Evolutionary conservation across 2,329 filamentous ascomycete species (phyloP).

Genomic region (Colletotrichum liriopes): DNA sequence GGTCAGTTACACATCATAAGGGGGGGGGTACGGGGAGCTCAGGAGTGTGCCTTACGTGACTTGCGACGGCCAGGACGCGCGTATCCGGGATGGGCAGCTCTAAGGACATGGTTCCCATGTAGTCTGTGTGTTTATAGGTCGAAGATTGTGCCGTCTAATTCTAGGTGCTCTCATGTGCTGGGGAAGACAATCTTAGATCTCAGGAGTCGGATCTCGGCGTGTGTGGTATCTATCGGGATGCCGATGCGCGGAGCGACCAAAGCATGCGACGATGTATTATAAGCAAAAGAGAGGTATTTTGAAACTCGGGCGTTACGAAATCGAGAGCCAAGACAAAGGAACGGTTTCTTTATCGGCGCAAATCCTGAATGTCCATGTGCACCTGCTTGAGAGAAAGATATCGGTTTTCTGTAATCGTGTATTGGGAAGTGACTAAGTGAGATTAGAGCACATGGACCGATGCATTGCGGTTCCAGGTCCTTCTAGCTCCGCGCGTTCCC

Average conservation of each 20-base stretch:
- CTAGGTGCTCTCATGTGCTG: conserved; percentile 1
- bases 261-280: neutral
- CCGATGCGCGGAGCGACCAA: conserved; percentile 25
- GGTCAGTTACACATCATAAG: conserved; percentile 27
- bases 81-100: conserved; percentile 69
- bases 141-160: neutral
- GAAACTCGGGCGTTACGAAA: neutral
- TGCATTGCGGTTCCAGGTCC: conserved; percentile 36
- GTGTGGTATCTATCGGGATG: conserved; percentile 7
- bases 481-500: conserved; percentile 34
- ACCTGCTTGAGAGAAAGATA: neutral
- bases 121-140: neutral
- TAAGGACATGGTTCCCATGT: conserved; percentile 51
- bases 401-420: neutral
- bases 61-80: conserved; percentile 88
- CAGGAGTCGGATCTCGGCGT: conserved; percentile 27
- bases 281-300: neutral
- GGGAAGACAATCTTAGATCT: conserved; percentile 16
- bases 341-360: conserved; percentile 12
- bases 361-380: conserved; percentile 3
- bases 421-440: conserved; percentile 32
- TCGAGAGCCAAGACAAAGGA: neutral
- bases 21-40: neutral
- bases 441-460: conserved; percentile 17
- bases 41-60: conserved; percentile 81